Base-by-base conservation (phyloP, 73 alveolate species). In the Paramecium biaurelia region DNA sequence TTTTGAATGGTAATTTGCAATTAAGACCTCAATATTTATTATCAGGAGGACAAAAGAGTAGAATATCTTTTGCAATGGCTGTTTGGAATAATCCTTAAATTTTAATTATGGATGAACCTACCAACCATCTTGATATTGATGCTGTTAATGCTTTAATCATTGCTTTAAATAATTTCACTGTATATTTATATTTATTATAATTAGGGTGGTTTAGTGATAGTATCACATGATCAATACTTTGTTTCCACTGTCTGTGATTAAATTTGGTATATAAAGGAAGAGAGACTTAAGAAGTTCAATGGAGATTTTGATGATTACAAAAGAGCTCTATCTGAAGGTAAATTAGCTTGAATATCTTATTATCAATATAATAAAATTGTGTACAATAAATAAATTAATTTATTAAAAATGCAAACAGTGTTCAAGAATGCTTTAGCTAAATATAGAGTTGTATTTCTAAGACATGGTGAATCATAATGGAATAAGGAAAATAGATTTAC, bases 71-170 rank as follows among this genome's bases (percentile, higher is more conserved):
- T 85, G 99, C 99, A 10, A 92, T 98, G 95, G 97, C 98, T 47
- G 98, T 99, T 92, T 96, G 97, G 96, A 95, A 93, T 70, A 97
- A 98, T 93, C 99, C 99, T 18, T 99, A 98, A 92, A 97, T 98
- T 47, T 94, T 98, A 82, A 92, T 98, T 82, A 93, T 98, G 97
- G 99, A 98, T 95, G 99, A 98, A 96, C 99, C 99, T 67, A 98
- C 99, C 30, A 98, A 98, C 93, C 99, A 98, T 90, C 93, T 98
- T 93, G 99, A 98, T 93, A 96, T 98, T 57, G 99, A 98, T 92
- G 99, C 99, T 35, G 98, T 98, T 67, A 98, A 98, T 96, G 99
- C 99, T 8, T 96, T 98, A 87, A 96, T 96, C 92, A 96, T 97
- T 85, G 99, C 99, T 6, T 86, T 97, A 28, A 97, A 97, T 86